Base-by-base conservation (phyloP, 179 eudicot genomes). In the Beta macrorhiza region DNA sequence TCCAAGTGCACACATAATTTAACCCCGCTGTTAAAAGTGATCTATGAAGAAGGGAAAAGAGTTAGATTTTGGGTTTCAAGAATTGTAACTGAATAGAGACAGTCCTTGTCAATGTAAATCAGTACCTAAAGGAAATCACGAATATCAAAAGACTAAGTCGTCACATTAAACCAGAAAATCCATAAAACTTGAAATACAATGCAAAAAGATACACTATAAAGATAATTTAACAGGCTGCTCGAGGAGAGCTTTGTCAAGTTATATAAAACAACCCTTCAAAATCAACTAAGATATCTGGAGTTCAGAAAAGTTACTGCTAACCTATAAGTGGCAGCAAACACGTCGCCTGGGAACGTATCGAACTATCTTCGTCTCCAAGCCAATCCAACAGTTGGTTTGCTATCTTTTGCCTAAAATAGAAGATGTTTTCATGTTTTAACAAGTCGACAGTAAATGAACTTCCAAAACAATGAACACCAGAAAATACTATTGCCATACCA, bases 301-400 rank as follows among this genome's bases (percentile, higher is more conserved):
- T 71, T 15, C n/a, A 32, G 52, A 64, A 25, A 79, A 52, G 29
- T 62, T 65, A 75, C 67, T 29, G 79, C 92, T 83, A 64, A 93
- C 97, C 98, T 84, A 91, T 88, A 82, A 80, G 61, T 61, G 91
- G 84, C 72, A 93, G 88, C 87, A 93, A 84, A 64, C 81, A 85
- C 77, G 82, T 81, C 65, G 91, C 89, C 76, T 87, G 87, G 61
- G 73, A 74, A 63, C 88, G 84, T 77, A 93, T 88, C 55, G 67
- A 79, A 74, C 37, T 70, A 80, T 93, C 90, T 67, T 92, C 92
- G 81, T 92, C 94, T 78, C 83, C 82, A 25, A 93, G 93, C 71
- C 87, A 67, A 62, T 89, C 84, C 79, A 92, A 74, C 84, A 92
- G 89, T 81, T 83, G 89, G 56, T 82, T 83, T 77, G 92, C 87